Base-by-base conservation (phyloP, 2,329 filamentous ascomycete species). In the Grosmannia serpens region DNA sequence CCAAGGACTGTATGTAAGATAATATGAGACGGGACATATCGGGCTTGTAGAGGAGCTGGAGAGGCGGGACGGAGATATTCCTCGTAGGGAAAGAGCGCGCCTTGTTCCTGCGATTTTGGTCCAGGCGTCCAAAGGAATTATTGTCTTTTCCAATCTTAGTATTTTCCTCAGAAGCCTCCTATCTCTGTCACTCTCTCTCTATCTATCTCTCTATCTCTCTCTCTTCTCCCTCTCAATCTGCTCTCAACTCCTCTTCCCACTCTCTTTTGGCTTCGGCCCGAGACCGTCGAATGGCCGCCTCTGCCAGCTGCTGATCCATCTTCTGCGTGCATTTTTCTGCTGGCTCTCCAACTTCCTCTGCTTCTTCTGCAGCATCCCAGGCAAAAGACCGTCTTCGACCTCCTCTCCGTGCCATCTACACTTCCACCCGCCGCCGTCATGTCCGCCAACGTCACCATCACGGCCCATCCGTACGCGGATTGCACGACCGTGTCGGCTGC, bases 401-500 rank as follows among this genome's bases (percentile, higher is more conserved):
- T 9, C 15, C 15, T 51, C 27, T 51, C 20, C 13, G 2, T 7
- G 9, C n/a, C 24, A 3, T 4, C n/a, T 47, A 15, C 8, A 41
- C 38, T 4, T 22, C 20, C 20, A n/a, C 41, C 41, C 27, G 8
- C n/a, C 24, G 31, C 33, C 49, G 13, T n/a, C 35, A 38, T 26
- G 47, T 53, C 51, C 53, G 38, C 54, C 24, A 59, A 62, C 56
- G 8, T 26, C 3, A 62, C 53, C 26, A 11, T 31, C 27, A 9
- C 57, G 4, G 58, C 53, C 65, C 58, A 66, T 50, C 65, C 67
- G 5, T 66, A 61, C 59, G 63, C 66, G 54, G 59, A 65, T 22
- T 77, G 75, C 63, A 70, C 64, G 7, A 66, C 71, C 20, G 69
- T 82, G 61, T 71, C 71, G 10, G 59, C 65, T 2, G 58, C 64